Conservation (phyloP, 1,284 basidiomycete genomes). For the Athelia psychrophila region DNA sequence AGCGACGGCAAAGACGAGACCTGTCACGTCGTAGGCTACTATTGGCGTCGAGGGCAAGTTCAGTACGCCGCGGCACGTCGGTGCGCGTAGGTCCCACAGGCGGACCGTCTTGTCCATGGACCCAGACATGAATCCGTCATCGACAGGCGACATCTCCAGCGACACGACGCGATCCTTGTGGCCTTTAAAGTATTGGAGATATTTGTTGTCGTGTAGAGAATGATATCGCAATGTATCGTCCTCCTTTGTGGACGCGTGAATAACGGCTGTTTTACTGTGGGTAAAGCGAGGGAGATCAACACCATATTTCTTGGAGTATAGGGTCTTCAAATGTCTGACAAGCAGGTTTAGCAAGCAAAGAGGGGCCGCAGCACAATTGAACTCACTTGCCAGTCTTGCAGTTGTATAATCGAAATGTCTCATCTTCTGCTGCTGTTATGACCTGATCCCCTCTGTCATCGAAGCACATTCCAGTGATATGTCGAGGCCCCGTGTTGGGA, state of each 20-base stretch:
- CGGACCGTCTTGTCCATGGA: constrained; percentile 95
- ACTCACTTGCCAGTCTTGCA: constrained; percentile 92
- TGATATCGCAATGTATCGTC: constrained; percentile 96
- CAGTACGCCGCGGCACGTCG: constrained; percentile 72
- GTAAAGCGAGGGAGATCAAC: constrained; percentile 93
- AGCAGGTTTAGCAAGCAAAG: constrained; percentile 21
- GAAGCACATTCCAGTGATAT: constrained; percentile 87
- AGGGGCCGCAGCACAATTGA: constrained; percentile 19
- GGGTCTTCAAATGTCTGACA: constrained; percentile 66
- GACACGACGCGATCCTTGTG: constrained; percentile 90
- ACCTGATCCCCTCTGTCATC: constrained; percentile 88
- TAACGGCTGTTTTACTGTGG: constrained; percentile 80
- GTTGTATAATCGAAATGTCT: constrained; percentile 88
- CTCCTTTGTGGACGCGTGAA: constrained; percentile 94
- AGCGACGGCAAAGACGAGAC: constrained; percentile 90
- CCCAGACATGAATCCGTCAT: constrained; percentile 95
- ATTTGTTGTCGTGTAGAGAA: constrained; percentile 94
- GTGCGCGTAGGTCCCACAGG: constrained; percentile 90
- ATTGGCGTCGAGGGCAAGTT: constrained; percentile 75
- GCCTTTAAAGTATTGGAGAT: constrained; percentile 92
- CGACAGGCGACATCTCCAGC: constrained; percentile 87
- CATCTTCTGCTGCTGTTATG: constrained; percentile 91
- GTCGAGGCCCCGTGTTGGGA: constrained; percentile 46
- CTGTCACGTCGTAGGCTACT: constrained; percentile 88
- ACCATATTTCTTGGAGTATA: constrained; percentile 96